A percentile compares a stretch with the other conserved stretches of the same genome.
These are phyloP conservation scores for Phaeosphaeriaceae sp. DNA, from an alignment of 2,329 filamentous ascomycete species.

Conservation along the genomic window DNA sequence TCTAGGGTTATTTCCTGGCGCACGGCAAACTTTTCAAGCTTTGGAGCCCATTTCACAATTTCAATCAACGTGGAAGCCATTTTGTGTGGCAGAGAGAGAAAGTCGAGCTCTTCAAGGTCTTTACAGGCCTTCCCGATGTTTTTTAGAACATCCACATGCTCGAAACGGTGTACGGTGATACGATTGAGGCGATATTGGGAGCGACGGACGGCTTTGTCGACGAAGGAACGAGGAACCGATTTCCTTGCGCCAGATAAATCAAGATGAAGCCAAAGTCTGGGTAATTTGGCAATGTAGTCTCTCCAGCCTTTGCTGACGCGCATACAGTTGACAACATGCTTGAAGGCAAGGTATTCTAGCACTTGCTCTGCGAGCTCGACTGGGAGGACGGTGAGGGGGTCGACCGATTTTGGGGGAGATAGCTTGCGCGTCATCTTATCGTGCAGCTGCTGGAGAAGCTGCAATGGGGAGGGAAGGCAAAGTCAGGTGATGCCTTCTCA, in stretches of 20 bases:
- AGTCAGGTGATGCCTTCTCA: neutral
- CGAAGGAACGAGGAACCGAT: constrained; percentile 51
- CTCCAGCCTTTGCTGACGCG: constrained; percentile 64
- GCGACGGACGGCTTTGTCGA: constrained; percentile 51
- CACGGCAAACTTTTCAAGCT: constrained; percentile 35
- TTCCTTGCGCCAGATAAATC: constrained; percentile 57
- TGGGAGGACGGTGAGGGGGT: constrained; percentile 62
- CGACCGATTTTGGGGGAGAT: constrained; percentile 51
- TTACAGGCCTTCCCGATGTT: constrained; percentile 49
- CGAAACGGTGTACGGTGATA: constrained; percentile 44
- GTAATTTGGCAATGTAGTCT: constrained; percentile 55
- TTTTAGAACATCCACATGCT: constrained; percentile 49
- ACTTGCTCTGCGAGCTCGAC: constrained; percentile 61
- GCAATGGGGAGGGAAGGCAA: neutral
- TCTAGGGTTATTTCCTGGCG: constrained; percentile 34
- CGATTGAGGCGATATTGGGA: constrained; percentile 46
- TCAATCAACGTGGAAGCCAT: constrained; percentile 38
- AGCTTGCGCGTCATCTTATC: constrained; percentile 53
- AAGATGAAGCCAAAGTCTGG: constrained; percentile 59
- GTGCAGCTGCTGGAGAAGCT: constrained; percentile 56
- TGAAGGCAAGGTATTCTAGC: constrained; percentile 60
- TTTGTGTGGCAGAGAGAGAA: constrained; percentile 33
- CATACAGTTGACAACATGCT: constrained; percentile 58
- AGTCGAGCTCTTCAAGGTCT: constrained; percentile 38
- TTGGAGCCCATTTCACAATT: constrained; percentile 30